Conservation (phyloP, 2,329 filamentous ascomycete species). For the Stagonosporopsis cucurbitacearum region DNA sequence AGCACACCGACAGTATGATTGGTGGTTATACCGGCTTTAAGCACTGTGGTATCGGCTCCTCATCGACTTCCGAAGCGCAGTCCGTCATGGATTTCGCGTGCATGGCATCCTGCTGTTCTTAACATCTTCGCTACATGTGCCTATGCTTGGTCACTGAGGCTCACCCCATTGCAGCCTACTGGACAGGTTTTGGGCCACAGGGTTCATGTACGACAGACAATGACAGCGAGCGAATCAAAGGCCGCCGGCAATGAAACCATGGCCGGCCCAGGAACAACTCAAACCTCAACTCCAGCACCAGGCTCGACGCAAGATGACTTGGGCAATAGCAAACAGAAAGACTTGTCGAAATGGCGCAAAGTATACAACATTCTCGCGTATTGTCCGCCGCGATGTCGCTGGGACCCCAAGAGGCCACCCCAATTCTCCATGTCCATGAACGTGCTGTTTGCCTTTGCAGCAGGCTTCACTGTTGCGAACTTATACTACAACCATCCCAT, state of each 20-base stretch:
- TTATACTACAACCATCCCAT: slow-evolving; percentile 84
- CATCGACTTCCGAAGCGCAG: slow-evolving; percentile 10
- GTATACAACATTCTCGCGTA: slow-evolving; percentile 55
- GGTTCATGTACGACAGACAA: slow-evolving; percentile 4
- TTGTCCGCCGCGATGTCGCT: slow-evolving; percentile 72
- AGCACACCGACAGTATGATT: slow-evolving; percentile 11
- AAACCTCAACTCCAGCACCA: background rate
- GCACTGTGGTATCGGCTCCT: slow-evolving; percentile 20
- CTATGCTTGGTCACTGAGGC: background rate
- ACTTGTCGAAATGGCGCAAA: slow-evolving; percentile 27
- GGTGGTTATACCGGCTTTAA: slow-evolving; percentile 24
- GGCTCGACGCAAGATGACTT: background rate
- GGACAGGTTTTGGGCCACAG: background rate
- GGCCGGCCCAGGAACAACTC: background rate
- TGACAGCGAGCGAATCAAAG: slow-evolving; percentile 11
- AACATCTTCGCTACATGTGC: background rate
- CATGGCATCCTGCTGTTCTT: slow-evolving; percentile 1
- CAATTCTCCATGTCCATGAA: slow-evolving; percentile 73
- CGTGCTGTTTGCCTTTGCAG: slow-evolving; percentile 71
- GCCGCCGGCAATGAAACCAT: background rate
- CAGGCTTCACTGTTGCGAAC: slow-evolving; percentile 79
- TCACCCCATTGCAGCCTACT: background rate
- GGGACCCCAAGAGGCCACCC: slow-evolving; percentile 69
- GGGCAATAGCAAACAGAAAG: background rate
- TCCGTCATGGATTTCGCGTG: slow-evolving; percentile 21